Conservation (phyloP, 176 grass and related monocot species). For the Echinochloa phyllopogon region DNA sequence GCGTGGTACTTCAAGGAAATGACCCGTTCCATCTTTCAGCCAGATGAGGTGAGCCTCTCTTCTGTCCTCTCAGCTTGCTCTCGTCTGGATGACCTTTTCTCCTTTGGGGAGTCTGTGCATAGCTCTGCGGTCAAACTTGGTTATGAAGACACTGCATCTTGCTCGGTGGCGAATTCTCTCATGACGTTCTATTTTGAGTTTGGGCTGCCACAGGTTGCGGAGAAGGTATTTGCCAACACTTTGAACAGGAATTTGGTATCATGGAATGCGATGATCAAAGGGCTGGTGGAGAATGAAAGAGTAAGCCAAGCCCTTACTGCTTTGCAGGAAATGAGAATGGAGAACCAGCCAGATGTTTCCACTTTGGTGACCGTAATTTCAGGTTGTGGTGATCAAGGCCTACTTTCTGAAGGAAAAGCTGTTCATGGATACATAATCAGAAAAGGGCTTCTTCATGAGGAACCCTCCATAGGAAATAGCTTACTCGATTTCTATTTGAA, state of each 20-base stretch:
- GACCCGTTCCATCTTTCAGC: constrained; percentile 18
- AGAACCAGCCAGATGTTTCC: constrained; percentile 49
- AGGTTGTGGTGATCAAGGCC: constrained; percentile 54
- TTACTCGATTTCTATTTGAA: constrained; percentile 70
- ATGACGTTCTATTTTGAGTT: constrained; percentile 66
- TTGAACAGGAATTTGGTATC: constrained; percentile 63
- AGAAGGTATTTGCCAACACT: constrained; percentile 51
- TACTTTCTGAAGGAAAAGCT: constrained; percentile 58
- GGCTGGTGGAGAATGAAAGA: constrained; percentile 53
- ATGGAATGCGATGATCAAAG: constrained; percentile 84
- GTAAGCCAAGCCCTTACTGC: constrained; percentile 35
- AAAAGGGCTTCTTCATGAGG: constrained; percentile 34
- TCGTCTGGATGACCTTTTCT: constrained; percentile 20
- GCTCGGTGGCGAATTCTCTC: constrained; percentile 65
- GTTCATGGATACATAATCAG: constrained; percentile 66
- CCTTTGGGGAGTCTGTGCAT: constrained; percentile 76
- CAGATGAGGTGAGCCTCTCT: constrained; percentile 71
- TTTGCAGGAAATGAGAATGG: constrained; percentile 60
- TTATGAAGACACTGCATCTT: constrained; percentile 44
- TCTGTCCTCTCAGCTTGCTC: constrained; percentile 55
- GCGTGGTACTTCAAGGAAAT: constrained; percentile 75
- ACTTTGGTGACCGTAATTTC: constrained; percentile 68
- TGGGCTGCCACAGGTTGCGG: constrained; percentile 44
- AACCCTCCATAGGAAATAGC: constrained; percentile 62
- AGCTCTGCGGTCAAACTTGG: constrained; percentile 56